Conservation (phyloP, 495 filamentous ascomycete genomes). For the Podospora anserina region DNA sequence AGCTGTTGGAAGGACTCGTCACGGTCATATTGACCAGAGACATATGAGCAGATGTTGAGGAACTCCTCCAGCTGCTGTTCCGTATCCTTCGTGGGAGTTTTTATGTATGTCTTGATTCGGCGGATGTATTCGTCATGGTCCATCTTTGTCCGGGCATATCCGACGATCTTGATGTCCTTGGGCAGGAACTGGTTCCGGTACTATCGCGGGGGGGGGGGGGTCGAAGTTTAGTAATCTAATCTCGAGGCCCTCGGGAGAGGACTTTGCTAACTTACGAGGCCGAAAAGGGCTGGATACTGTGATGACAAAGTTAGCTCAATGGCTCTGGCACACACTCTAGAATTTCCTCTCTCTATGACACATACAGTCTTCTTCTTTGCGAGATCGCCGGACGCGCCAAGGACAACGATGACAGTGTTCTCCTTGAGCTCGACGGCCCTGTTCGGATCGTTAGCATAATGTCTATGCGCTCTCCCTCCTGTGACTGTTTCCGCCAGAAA, state of each 20-base stretch:
- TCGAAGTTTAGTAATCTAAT: background rate
- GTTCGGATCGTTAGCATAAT: conserved; percentile 14
- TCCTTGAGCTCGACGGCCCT: conserved; percentile 86
- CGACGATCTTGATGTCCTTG: conserved; percentile 94
- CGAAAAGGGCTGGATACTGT: conserved; percentile 97
- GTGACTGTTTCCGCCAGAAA: background rate
- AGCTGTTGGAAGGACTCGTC: conserved; percentile 91
- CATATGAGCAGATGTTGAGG: conserved; percentile 81
- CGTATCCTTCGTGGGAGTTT: conserved; percentile 96
- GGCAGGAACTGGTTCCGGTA: conserved; percentile 98
- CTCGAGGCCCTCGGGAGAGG: background rate
- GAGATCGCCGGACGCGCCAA: conserved; percentile 95
- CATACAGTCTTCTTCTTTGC: conserved; percentile 99
- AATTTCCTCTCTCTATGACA: conserved; percentile 17
- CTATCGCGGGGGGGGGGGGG: conserved; percentile 42
- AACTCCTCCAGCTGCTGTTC: conserved; percentile 93
- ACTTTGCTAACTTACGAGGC: conserved; percentile 67
- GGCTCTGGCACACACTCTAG: conserved; percentile 17
- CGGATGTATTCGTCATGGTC: conserved; percentile 91
- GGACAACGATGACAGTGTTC: conserved; percentile 95
- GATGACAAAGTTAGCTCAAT: conserved; percentile 34
- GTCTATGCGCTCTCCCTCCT: too few relatives aligned
- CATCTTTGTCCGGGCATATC: conserved; percentile 99
- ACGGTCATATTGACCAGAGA: conserved; percentile 95
- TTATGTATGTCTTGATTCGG: conserved; percentile 96